These are phyloP conservation scores for Tripidium arundinaceum DNA, from an alignment of 202 grass and related monocot species.

Conservation along the genomic window DNA sequence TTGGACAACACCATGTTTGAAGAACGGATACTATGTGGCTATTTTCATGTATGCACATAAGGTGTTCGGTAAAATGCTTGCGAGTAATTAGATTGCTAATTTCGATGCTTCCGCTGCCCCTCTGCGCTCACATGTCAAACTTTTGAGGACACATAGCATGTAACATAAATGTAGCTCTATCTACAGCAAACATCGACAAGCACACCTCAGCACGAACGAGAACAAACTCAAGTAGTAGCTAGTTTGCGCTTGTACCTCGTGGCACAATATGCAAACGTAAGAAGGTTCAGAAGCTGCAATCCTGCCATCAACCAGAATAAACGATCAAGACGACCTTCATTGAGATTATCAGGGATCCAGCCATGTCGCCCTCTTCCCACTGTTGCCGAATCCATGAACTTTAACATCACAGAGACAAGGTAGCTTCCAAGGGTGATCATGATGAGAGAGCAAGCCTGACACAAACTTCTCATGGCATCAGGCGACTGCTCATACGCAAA, in stretches of 20 bases:
- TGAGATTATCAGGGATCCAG: conserved; percentile 56
- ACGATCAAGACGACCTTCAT: conserved; percentile 54
- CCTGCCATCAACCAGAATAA: conserved; percentile 66
- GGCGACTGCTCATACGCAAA: conserved; percentile 67
- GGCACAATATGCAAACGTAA: conserved; percentile 42
- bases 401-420: conserved; percentile 19
- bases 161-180: background rate
- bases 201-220: accelerated
- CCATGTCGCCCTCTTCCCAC: background rate
- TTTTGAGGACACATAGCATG: background rate
- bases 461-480: conserved; percentile 72
- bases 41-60: too few relatives aligned
- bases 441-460: conserved; percentile 49
- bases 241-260: conserved; percentile 44
- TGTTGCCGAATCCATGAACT: background rate
- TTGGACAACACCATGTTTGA: too few relatives aligned
- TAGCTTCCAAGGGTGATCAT: conserved; percentile 47
- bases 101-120: too few relatives aligned
- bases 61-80: too few relatives aligned
- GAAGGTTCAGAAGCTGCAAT: conserved; percentile 40
- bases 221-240: background rate
- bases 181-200: background rate
- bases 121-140: too few relatives aligned
- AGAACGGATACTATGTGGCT: too few relatives aligned
- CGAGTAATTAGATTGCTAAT: too few relatives aligned